Base-by-base conservation (phyloP, 495 filamentous ascomycete genomes). In the Rusavskia elegans region DNA sequence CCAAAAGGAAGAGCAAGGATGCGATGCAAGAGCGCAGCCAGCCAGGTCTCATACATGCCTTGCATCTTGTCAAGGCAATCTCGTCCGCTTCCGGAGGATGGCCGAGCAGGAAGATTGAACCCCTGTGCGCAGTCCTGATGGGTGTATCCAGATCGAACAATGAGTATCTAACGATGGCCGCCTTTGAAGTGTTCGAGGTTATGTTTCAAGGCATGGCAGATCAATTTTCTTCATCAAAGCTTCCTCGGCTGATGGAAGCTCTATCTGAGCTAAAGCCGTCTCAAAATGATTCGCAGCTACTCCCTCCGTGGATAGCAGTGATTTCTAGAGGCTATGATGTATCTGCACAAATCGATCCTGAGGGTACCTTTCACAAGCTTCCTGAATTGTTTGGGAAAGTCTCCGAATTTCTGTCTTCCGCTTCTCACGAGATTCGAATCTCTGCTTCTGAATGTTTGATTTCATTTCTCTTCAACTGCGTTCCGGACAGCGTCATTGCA, bases 221-320 rank as follows among this genome's bases (percentile, higher is more conserved):
- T 58, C 87, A 92, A 50, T 75, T 85, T 41, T 81, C 88, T 0
- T 89, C 87, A 2, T 76, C 84, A 1, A 98, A 97, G 66, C 75
- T 98, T 11, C 89, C 93, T 14, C 78, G 83, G 52, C 73, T 98
- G 19, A 70, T 98, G 57, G 88, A 93, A 32, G 80, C 80, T 17
- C 94, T 98, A 57, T 79, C 79, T 23, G 88, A 97, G 66, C 70
- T 97, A 50, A 84, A 87, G 56, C 92, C 92, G 27, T 85, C 87
- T 8, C 76, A 86, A 57, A 90, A 84, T 62, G 93, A 98, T 68
- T 87, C 88, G 0, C 88, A 95, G 66, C 72, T 97, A 23, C 76
- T 96, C 0, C 92, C 92, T 0, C 86, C 92, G 1, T 98, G 92
- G 92, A 87, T 97, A 55, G 92, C 89, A 4, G 89, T 98, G 38